Evolutionary conservation across 257 asterid species (phyloP).

Genomic region (Voacanga thouarsii): DNA sequence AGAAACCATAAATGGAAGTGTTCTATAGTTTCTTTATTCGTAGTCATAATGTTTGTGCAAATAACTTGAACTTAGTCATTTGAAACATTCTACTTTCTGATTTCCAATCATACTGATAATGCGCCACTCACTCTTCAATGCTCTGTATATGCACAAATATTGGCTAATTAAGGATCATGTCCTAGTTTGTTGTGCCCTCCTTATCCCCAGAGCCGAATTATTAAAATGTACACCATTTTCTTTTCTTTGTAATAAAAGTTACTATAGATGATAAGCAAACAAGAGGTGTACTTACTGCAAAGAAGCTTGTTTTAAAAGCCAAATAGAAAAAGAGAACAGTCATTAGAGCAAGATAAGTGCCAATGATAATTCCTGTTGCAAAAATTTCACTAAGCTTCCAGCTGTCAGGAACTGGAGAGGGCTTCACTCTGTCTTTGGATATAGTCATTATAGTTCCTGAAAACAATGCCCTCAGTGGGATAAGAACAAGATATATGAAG

Average conservation of each 20-base stretch:
- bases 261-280: not conserved
- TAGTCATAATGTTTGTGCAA: not conserved
- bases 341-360: constrained; percentile 60
- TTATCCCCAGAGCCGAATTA: not conserved
- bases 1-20: constrained; percentile 6
- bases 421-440: constrained; percentile 62
- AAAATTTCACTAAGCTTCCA: constrained; percentile 65
- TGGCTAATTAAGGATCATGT: not conserved
- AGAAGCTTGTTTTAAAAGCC: constrained; percentile 47
- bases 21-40: not conserved
- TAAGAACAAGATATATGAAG: not conserved
- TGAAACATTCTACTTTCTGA: not conserved
- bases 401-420: constrained; percentile 60
- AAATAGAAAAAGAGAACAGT: constrained; percentile 49
- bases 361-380: constrained; percentile 55
- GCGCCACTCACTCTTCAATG: not conserved
- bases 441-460: constrained; percentile 68
- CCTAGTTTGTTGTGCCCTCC: not conserved
- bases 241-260: not conserved
- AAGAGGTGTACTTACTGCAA: constrained; percentile 34
- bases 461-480: not conserved
- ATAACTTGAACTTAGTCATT: not conserved
- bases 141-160: not conserved
- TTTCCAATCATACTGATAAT: not conserved
- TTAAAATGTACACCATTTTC: not conserved